Conservation (phyloP, 768 basidiomycete species). For the Lentinus tigrinus region DNA sequence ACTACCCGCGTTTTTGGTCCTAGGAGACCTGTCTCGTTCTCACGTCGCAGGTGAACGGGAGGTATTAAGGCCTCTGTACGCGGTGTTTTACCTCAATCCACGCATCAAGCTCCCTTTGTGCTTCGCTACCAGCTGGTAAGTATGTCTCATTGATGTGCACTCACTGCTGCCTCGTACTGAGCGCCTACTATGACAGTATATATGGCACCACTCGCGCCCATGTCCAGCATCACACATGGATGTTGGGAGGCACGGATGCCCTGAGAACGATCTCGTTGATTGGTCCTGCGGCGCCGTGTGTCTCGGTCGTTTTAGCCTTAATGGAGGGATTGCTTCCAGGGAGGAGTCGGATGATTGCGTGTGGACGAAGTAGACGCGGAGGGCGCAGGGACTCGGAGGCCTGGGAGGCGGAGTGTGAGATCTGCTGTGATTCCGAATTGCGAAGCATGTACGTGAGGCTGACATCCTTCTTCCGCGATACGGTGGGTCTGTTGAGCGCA, state of each 20-base stretch:
- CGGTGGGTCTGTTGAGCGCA: neutral
- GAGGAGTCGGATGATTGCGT: neutral
- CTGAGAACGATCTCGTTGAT: constrained; percentile 2
- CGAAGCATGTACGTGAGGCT: neutral
- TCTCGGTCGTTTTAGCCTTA: constrained; percentile 9
- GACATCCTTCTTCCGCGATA: constrained; percentile 15
- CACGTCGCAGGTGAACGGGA: too few species aligned
- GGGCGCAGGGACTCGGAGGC: too few species aligned
- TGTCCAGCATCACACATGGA: constrained; percentile 5
- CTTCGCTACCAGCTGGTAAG: too few species aligned
- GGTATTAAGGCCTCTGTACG: too few species aligned
- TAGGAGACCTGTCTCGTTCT: neutral
- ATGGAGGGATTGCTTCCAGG: neutral
- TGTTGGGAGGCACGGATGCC: constrained; percentile 8
- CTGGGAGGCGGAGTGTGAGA: constrained; percentile 4
- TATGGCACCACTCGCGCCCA: constrained; percentile 15
- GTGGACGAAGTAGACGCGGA: too few species aligned
- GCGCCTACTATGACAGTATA: neutral
- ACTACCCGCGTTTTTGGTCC: too few species aligned
- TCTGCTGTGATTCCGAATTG: neutral
- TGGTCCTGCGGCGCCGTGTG: constrained; percentile 2
- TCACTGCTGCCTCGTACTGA: neutral
- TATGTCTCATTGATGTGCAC: too few species aligned
- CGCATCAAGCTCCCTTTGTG: too few species aligned
- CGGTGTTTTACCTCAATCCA: too few species aligned